Percentiles rank a stretch among this genome's conserved stretches.
These are phyloP conservation scores for Trichoderma arundinaceum DNA, from an alignment of 2,329 filamentous ascomycete species.

Conservation along the genomic window DNA sequence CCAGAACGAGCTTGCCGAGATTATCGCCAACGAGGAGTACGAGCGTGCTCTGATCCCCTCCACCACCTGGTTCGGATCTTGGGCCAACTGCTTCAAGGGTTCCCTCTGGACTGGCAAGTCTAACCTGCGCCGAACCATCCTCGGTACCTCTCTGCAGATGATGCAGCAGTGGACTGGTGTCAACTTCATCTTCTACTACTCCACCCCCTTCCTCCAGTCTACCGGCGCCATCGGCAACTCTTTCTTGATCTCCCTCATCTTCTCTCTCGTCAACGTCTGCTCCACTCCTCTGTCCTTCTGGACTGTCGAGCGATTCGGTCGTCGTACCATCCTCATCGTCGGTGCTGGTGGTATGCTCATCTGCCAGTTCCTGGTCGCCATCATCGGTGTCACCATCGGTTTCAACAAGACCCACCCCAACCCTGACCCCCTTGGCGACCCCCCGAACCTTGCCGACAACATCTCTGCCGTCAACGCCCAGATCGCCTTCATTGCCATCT, in stretches of 20 bases:
- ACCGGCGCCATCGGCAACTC: slow-evolving; percentile 76
- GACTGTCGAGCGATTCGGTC: slow-evolving; percentile 80
- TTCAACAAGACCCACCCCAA: slow-evolving; percentile 56
- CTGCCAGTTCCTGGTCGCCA: slow-evolving; percentile 86
- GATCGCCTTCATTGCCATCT: slow-evolving; percentile 88
- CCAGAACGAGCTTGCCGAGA: slow-evolving; percentile 79
- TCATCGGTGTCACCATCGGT: slow-evolving; percentile 69
- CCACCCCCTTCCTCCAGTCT: slow-evolving; percentile 81
- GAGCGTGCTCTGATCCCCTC: slow-evolving; percentile 73
- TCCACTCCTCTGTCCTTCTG: slow-evolving; percentile 89
- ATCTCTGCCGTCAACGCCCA: slow-evolving; percentile 67
- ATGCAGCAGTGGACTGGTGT: slow-evolving; percentile 86
- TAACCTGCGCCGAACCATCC: slow-evolving; percentile 72
- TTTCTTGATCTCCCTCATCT: slow-evolving; percentile 85
- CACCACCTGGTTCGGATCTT: slow-evolving; percentile 68
- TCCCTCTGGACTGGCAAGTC: slow-evolving; percentile 66
- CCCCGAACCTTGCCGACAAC: slow-evolving; percentile 55
- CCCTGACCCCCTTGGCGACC: slow-evolving; percentile 50
- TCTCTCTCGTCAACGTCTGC: slow-evolving; percentile 84
- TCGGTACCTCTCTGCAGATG: slow-evolving; percentile 77
- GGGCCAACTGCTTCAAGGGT: slow-evolving; percentile 71
- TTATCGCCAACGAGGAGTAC: slow-evolving; percentile 88
- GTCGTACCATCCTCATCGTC: slow-evolving; percentile 77
- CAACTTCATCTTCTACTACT: slow-evolving; percentile 93
- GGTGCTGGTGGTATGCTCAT: slow-evolving; percentile 83